phyloP scores from a whole-genome alignment of 805 yeast species.

The Candida nemodendra region DNA sequence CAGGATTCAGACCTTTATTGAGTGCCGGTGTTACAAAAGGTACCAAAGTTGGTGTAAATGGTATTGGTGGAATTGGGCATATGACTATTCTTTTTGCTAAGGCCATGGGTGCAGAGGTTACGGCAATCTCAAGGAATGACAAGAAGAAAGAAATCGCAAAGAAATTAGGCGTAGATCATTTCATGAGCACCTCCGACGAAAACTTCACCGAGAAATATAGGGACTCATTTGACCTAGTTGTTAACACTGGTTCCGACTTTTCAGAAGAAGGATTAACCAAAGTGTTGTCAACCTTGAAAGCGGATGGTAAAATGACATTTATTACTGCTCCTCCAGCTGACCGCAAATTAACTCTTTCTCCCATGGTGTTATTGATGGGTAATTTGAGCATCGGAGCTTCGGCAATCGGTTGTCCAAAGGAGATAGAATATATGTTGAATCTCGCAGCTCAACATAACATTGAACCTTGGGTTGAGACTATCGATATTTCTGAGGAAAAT shows the following conservation, averaged over 20 bases:
- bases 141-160: constrained; percentile 49
- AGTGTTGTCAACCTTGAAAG: constrained; percentile 28
- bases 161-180: constrained; percentile 52
- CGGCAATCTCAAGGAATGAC: constrained; percentile 51
- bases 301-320: constrained; percentile 33
- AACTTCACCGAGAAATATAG: constrained; percentile 37
- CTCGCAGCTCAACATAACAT: constrained; percentile 46
- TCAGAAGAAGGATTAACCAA: constrained; percentile 27
- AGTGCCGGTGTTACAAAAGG: constrained; percentile 46
- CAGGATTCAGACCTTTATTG: constrained; percentile 49
- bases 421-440: constrained; percentile 46
- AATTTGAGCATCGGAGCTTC: constrained; percentile 34
- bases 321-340: constrained; percentile 33
- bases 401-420: constrained; percentile 44
- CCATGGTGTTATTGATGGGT: constrained; percentile 36
- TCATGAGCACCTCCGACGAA: constrained; percentile 51
- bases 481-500: constrained; percentile 45
- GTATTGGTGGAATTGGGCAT: constrained; percentile 49
- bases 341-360: constrained; percentile 30
- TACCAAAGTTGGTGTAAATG: constrained; percentile 48
- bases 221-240: constrained; percentile 44
- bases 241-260: constrained; percentile 48
- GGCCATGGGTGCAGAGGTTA: constrained; percentile 60
- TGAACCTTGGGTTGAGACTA: constrained; percentile 51
- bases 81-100: constrained; percentile 51